Base-by-base conservation (phyloP, 1,284 basidiomycete species). In the Inonotus hispidus region DNA sequence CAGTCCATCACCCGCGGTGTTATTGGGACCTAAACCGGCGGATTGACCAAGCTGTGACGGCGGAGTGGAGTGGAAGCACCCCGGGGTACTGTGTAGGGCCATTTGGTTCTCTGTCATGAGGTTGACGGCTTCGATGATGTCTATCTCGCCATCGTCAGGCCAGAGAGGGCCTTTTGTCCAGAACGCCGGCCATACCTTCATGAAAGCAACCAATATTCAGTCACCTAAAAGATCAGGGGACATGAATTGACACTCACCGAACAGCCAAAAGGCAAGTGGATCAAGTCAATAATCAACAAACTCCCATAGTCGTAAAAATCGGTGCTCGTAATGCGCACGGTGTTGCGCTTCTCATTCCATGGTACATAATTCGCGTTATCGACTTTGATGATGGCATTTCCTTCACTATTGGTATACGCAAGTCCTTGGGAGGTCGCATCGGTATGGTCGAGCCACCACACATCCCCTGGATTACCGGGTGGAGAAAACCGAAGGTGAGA, bases 261-360 rank as follows among this genome's bases (percentile, higher is more conserved):
- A 68, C 87, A 89, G 4, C 87, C 87, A 61, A 74, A 85, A 0
- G 86, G 86, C 56, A 87, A 68, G 70, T 88, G 84, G 5, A 79
- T 68, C 1, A 80, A 74, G 68, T 89, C 87, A 43, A 85, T 75
- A 10, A 88, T 75, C 77, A 81, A 82, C 19, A 88, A 71, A 38
- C 78, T 81, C 5, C 85, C 85, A 11, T 83, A 64, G 16, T 76
- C 76, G 67, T 82, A 85, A 1, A 70, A 71, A 54, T 83, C 80
- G 47, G 77, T 71, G 14, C 80, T 76, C 2, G 82, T 83, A 37
- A 86, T 74, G 1, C 83, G 79, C 11, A 87, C 83, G 5, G 84
- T 80, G 63, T 85, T 79, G 19, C 86, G 76, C 68, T 82, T 81
- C 32, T 77, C 66, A 61, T 77, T 79, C 50, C 71, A 74, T 1